Evolutionary conservation across 2,329 filamentous ascomycete species (phyloP).

Genomic region (Botrytis paeoniae): DNA sequence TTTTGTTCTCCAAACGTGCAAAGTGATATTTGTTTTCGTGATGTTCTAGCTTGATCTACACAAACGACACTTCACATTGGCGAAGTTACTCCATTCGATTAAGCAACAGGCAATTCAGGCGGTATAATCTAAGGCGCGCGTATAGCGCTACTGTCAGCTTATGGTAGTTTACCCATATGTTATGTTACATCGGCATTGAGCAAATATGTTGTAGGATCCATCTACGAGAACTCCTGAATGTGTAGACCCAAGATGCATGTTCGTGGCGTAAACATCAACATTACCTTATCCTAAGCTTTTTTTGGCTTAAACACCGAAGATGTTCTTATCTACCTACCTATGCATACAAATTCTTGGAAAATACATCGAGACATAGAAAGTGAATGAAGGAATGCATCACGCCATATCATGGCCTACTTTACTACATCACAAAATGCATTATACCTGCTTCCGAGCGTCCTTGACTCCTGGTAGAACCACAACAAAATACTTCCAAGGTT

Average conservation of each 20-base stretch:
- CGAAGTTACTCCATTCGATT: neutral
- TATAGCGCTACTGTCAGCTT: neutral
- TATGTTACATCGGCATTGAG: neutral
- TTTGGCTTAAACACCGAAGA: neutral
- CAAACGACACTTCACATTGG: neutral
- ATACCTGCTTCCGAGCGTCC: neutral
- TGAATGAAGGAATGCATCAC: neutral
- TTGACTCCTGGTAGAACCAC: neutral
- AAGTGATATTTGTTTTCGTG: neutral
- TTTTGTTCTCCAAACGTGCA: slow-evolving; percentile 4
- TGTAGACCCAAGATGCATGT: neutral
- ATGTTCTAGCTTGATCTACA: neutral
- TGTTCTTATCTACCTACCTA: neutral
- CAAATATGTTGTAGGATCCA: neutral
- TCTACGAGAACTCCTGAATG: neutral
- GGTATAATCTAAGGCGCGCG: neutral
- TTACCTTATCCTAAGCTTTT: neutral
- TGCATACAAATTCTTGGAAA: neutral
- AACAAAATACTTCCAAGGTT: neutral
- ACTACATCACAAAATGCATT: neutral
- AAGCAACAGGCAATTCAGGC: neutral
- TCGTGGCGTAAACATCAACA: neutral
- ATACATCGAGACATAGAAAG: neutral
- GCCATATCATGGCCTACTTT: neutral
- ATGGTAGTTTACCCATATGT: neutral